Evolutionary conservation across 257 asterid species (phyloP), one percentile per base, ranked within the genome.

Genomic region (Plantago elongata): DNA sequence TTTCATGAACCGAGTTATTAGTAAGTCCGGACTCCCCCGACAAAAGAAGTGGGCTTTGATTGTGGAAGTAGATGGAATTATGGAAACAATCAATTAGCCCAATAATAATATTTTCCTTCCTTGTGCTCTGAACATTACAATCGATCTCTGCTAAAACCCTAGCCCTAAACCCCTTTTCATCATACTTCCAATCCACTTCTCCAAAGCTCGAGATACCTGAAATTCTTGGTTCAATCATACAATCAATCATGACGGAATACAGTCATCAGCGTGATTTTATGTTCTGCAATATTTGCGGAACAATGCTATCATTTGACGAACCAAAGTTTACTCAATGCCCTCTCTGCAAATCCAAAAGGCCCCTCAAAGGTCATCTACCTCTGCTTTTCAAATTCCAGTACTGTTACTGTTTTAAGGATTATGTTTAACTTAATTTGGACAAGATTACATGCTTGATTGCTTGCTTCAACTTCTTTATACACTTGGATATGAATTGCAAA

Each of bases 221-320:
- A 3, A 9, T 51, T 51, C 40, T 7, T 34, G 7, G 0, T 5
- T 34, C 7, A 34, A 34, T 34, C 40, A 34, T 34, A 34, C 40
- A 34, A 34, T 34, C 62, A 22, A 54, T 13, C 0, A 74, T 68
- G 79, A 52, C 80, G 72, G 87, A 80, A 5, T 80, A 82, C 72
- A 54, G 81, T 51, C 84, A 60, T 56, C 85, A 79, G 69, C 81
- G 96, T n/a, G 97, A 90, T 66, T 90, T 84, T 77, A 81, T 87
- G 95, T 90, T 87, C 81, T 90, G 96, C 70, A 79, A 75, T 54
- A 38, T 74, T 61, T 87, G 96, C 67, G 95, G 93, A 60, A 72
- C 89, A 5, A 68, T 87, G 88, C 64, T 90, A 47, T 61, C 82
- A 6, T 80, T 82, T 64, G 67, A 74, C 11, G 61, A 82, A 18